phyloP scores from a whole-genome alignment of 2,329 filamentous ascomycete genomes.

The Paramyrothecium roridum region DNA sequence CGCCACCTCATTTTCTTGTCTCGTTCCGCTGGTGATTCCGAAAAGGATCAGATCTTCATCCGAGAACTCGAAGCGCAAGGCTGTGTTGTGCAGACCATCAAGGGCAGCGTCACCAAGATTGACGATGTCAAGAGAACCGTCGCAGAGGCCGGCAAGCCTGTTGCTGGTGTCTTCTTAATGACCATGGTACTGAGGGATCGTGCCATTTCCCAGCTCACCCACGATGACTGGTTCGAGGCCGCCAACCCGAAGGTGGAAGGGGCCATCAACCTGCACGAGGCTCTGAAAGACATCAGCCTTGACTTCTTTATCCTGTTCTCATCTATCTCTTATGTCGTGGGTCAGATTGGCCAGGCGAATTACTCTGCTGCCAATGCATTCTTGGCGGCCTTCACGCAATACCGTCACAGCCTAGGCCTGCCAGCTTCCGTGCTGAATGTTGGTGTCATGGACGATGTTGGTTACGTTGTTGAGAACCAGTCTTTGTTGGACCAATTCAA shows the following conservation, averaged over 20 bases:
- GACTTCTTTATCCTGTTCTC: constrained; percentile 27
- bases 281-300: constrained; percentile 6
- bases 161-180: constrained; percentile 5
- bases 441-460: constrained; percentile 28
- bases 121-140: background rate
- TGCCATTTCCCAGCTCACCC: constrained; percentile 3
- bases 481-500: constrained; percentile 7
- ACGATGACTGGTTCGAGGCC: constrained; percentile 18
- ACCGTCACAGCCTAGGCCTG: constrained; percentile 4
- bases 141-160: background rate
- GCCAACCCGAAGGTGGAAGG: constrained; percentile 25
- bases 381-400: constrained; percentile 21
- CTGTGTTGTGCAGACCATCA: background rate
- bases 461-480: constrained; percentile 21
- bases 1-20: constrained; percentile 16
- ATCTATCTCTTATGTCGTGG: constrained; percentile 21
- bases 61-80: background rate
- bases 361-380: constrained; percentile 24
- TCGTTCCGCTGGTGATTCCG: constrained; percentile 2
- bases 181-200: constrained; percentile 22
- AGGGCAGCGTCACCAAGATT: constrained; percentile 18
- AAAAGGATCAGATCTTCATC: background rate
- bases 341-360: constrained; percentile 23
- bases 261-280: constrained; percentile 27
- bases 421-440: constrained; percentile 28